These are phyloP conservation scores for Suillus cothurnatus DNA, from an alignment of 768 basidiomycete genomes.

Conservation along the genomic window DNA sequence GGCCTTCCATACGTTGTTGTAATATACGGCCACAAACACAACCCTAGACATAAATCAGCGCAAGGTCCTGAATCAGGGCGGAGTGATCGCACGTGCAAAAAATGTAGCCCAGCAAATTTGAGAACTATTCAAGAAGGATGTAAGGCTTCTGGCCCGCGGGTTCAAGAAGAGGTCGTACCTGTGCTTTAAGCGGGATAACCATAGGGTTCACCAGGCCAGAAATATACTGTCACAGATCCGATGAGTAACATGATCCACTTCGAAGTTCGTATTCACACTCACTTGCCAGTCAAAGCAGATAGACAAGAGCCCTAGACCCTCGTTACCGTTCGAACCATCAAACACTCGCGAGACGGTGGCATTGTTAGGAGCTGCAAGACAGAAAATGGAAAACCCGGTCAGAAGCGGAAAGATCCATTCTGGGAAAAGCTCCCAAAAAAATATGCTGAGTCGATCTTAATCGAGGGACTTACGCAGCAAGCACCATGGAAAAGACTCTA, in stretches of 20 bases:
- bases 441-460: constrained; percentile 25
- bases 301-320: no score
- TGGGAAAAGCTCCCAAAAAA: constrained; percentile 28
- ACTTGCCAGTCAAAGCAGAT: no score
- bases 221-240: constrained; percentile 21
- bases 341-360: no score
- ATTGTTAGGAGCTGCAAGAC: no score
- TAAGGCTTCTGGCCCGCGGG: no score
- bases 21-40: constrained; percentile 28
- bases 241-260: constrained; percentile 4
- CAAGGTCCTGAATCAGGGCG: not conserved
- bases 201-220: constrained; percentile 44
- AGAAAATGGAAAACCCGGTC: constrained; percentile 62
- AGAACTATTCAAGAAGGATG: no score
- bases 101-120: no score
- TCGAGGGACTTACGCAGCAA: constrained; percentile 31
- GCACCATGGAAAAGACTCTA: constrained; percentile 50
- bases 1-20: constrained; percentile 52
- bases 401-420: constrained; percentile 54
- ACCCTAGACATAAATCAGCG: constrained; percentile 14
- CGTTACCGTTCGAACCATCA: no score
- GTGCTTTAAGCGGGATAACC: constrained; percentile 52
- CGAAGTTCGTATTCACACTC: constrained; percentile 37
- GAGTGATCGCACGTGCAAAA: no score
- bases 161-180: constrained; percentile 15